These are phyloP conservation scores for Amyloporia xantha DNA, from an alignment of 768 basidiomycete genomes.

Conservation along the genomic window DNA sequence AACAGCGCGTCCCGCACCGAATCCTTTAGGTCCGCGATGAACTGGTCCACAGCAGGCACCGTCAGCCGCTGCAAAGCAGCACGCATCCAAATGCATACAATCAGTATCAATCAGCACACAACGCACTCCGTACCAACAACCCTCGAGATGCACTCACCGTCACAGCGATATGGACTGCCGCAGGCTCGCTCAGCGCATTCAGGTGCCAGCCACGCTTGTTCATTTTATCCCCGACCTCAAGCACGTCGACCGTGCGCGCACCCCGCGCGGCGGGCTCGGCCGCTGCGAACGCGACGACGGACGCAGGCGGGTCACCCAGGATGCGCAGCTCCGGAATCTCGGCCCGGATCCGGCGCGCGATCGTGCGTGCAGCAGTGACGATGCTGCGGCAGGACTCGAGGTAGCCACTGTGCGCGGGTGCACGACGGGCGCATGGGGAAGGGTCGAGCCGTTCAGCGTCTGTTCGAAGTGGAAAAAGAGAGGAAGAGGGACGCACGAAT, in stretches of 20 bases:
- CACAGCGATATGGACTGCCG: constrained; percentile 88
- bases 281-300: constrained; percentile 85
- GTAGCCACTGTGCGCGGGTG: constrained; percentile 59
- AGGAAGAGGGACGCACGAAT: constrained; percentile 46
- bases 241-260: constrained; percentile 49
- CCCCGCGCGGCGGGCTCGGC: too few species aligned
- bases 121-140: constrained; percentile 40
- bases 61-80: constrained; percentile 61
- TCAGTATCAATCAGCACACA: neutral
- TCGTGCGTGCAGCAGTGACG: constrained; percentile 63
- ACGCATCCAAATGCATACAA: neutral
- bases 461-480: neutral
- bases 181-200: constrained; percentile 72
- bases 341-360: constrained; percentile 57
- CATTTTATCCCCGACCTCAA: constrained; percentile 91
- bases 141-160: too few species aligned
- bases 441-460: too few species aligned
- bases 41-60: constrained; percentile 64
- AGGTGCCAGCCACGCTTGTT: constrained; percentile 84
- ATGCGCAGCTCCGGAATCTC: constrained; percentile 82
- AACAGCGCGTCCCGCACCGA: constrained; percentile 66
- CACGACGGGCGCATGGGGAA: too few species aligned
- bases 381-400: constrained; percentile 78
- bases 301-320: constrained; percentile 84
- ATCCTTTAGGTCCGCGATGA: constrained; percentile 80